Percentiles rank a stretch among this genome's conserved stretches.
Evolutionary conservation across 345 rosid species (phyloP).

Genomic region (Acer negundo): DNA sequence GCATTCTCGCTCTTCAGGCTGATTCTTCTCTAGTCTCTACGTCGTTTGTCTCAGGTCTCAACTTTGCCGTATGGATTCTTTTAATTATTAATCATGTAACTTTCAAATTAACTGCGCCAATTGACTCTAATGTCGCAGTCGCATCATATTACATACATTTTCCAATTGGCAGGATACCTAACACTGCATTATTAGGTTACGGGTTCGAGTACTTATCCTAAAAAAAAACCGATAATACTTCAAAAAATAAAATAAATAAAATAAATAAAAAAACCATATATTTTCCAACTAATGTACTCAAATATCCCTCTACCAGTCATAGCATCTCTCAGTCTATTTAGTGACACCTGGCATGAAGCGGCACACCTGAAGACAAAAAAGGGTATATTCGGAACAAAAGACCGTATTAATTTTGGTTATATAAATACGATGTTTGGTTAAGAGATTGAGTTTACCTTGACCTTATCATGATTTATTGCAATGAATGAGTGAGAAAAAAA

Average conservation of each 20-base stretch:
- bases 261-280: too few relatives aligned
- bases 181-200: too few relatives aligned
- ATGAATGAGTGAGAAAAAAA: constrained; percentile 26
- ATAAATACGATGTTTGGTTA: constrained; percentile 24
- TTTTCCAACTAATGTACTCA: neutral
- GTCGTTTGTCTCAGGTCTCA: constrained; percentile 6
- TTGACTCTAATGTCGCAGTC: neutral
- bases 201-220: too few relatives aligned
- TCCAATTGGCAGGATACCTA: too few relatives aligned
- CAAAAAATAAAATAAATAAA: too few relatives aligned
- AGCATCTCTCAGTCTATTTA: neutral
- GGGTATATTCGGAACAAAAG: constrained; percentile 14
- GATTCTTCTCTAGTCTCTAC: constrained; percentile 13
- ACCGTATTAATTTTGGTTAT: neutral
- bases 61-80: constrained; percentile 12
- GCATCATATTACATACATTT: neutral
- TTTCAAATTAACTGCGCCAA: neutral
- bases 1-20: neutral
- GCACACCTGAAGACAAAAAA: neutral
- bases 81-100: neutral
- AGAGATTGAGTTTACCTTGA: constrained; percentile 7
- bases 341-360: constrained; percentile 3
- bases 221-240: too few relatives aligned
- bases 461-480: constrained; percentile 21
- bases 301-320: neutral